Conservation (phyloP, 75 land plant genomes). For the Selaginella tamariscina region DNA sequence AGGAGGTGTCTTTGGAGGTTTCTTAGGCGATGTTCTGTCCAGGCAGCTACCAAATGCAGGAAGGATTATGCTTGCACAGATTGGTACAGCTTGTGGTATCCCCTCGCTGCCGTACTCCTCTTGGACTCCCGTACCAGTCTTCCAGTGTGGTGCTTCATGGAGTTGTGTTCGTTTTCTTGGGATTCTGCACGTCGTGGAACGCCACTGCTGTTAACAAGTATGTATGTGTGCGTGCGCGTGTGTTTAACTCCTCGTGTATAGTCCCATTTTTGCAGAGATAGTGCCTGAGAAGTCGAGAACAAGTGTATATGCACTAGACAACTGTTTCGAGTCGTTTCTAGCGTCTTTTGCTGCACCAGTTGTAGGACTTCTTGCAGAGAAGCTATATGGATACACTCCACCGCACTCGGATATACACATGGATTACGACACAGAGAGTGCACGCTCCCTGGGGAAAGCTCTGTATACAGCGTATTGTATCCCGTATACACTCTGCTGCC, state of each 20-base stretch:
- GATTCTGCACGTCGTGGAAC: constrained; percentile 23
- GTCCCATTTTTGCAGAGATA: constrained; percentile 33
- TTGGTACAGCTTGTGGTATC: constrained; percentile 16
- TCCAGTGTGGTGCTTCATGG: constrained; percentile 12
- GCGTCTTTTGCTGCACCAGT: constrained; percentile 30
- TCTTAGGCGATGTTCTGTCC: constrained; percentile 18
- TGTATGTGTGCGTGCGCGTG: not conserved
- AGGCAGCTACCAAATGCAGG: constrained; percentile 19
- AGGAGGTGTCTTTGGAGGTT: constrained; percentile 23
- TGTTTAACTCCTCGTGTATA: not conserved
- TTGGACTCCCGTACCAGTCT: constrained; percentile 13
- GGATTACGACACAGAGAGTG: constrained; percentile 16
- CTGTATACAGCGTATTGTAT: constrained; percentile 13
- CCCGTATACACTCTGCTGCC: constrained; percentile 19
- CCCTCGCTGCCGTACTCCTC: constrained; percentile 21
- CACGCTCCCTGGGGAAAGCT: constrained; percentile 20
- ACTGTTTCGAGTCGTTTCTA: constrained; percentile 20
- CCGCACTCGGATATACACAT: not conserved
- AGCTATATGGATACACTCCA: constrained; percentile 17
- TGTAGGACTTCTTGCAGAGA: constrained; percentile 26
- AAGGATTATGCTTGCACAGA: constrained; percentile 23
- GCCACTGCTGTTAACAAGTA: constrained; percentile 23
- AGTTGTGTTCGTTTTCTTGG: constrained; percentile 15
- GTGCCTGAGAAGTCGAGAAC: constrained; percentile 20
- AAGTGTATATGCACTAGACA: constrained; percentile 24